These are phyloP conservation scores for Aspergillus cejpii DNA, from an alignment of 2,329 filamentous ascomycete genomes.

Conservation along the genomic window DNA sequence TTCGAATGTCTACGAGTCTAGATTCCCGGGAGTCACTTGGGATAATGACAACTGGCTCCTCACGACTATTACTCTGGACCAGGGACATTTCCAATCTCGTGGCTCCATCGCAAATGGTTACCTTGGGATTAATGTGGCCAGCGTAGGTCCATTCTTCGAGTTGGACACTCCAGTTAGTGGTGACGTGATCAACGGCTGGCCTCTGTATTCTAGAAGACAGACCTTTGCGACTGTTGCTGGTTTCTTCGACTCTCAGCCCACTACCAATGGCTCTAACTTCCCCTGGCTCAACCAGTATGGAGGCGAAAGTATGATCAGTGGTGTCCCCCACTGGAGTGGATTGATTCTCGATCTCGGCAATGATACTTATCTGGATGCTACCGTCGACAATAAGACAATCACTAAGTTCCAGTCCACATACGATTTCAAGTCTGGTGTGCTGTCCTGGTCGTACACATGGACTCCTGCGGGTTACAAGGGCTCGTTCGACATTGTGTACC, in stretches of 20 bases:
- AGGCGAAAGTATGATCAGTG: conserved; percentile 63
- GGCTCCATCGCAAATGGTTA: conserved; percentile 59
- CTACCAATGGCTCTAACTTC: conserved; percentile 57
- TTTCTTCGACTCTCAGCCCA: conserved; percentile 57
- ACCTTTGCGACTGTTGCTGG: conserved; percentile 62
- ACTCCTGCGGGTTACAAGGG: conserved; percentile 45
- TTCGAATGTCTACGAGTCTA: conserved; percentile 41
- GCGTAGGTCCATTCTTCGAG: conserved; percentile 59
- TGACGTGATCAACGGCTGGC: conserved; percentile 60
- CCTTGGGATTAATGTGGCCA: conserved; percentile 56
- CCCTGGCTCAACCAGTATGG: conserved; percentile 63
- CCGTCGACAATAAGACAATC: conserved; percentile 53
- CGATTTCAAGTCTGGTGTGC: conserved; percentile 56
- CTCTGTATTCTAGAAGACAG: conserved; percentile 56
- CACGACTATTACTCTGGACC: conserved; percentile 48
- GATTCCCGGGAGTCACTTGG: conserved; percentile 51
- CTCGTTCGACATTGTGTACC: conserved; percentile 56
- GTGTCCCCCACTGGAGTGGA: conserved; percentile 62
- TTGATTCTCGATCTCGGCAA: conserved; percentile 53
- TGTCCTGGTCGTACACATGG: conserved; percentile 63
- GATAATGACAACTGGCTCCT: conserved; percentile 54
- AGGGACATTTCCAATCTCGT: conserved; percentile 56
- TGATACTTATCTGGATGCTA: conserved; percentile 53
- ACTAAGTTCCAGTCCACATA: conserved; percentile 55
- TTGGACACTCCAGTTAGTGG: conserved; percentile 46